These are phyloP conservation scores for Rhodosporidiobolus odoratus DNA, from an alignment of 768 basidiomycete species.

Conservation along the genomic window DNA sequence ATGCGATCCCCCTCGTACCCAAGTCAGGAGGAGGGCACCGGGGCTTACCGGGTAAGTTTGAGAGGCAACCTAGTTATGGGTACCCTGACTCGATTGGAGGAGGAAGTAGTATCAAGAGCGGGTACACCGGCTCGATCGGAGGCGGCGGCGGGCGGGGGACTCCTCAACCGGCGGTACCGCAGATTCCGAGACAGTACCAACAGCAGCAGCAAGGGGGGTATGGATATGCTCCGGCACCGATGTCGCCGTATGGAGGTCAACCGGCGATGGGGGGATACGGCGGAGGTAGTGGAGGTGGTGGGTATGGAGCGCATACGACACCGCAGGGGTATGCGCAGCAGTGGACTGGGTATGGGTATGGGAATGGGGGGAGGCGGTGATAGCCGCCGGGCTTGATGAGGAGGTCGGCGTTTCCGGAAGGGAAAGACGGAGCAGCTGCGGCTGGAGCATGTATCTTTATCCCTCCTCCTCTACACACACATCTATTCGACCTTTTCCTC, in stretches of 20 bases:
- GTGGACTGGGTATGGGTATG: constrained; percentile 1
- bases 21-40: not conserved
- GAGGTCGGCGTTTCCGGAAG: no score
- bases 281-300: no score
- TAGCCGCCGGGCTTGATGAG: no score
- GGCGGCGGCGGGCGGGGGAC: not conserved
- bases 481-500: no score
- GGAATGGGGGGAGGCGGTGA: no score
- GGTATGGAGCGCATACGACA: not conserved
- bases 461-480: no score
- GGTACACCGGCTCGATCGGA: not conserved
- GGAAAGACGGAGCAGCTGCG: no score
- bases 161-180: constrained; percentile 12
- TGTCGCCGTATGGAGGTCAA: constrained; percentile 7
- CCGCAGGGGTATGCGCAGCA: constrained; percentile 4
- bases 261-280: not conserved
- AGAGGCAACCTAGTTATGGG: not conserved
- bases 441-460: no score
- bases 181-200: not conserved
- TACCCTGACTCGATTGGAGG: constrained; percentile 11
- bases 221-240: no score
- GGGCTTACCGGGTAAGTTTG: constrained; percentile 2
- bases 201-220: constrained; percentile 6
- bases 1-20: constrained; percentile 26
- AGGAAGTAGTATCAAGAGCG: not conserved